phyloP scores from a whole-genome alignment of 176 grass and related monocot genomes.

The Ensete ventricosum region DNA sequence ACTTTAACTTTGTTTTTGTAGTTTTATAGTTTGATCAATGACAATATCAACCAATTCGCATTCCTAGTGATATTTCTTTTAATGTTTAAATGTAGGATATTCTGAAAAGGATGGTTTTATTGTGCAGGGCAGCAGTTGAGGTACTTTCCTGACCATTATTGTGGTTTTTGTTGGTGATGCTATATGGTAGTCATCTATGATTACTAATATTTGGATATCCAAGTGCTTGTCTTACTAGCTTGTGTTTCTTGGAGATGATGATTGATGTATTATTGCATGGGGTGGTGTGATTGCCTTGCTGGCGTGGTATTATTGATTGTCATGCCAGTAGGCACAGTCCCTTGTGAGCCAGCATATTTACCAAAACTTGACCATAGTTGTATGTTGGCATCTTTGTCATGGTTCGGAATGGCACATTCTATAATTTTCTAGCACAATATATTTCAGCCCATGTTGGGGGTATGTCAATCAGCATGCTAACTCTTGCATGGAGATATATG shows the following conservation, averaged over 20 bases:
- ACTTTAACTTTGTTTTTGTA: neutral
- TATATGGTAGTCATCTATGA: neutral
- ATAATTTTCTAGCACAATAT: too few species aligned
- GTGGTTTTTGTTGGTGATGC: neutral
- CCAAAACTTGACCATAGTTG: too few species aligned
- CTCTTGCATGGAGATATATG: neutral
- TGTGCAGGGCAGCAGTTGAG: conserved; percentile 92
- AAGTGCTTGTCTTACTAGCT: neutral
- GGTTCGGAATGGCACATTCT: too few species aligned
- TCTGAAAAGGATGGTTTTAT: conserved; percentile 75
- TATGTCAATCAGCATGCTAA: neutral
- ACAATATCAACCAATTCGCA: neutral
- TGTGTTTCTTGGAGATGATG: neutral
- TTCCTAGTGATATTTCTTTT: neutral
- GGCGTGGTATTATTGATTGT: too few species aligned
- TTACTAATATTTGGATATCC: neutral
- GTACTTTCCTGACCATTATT: conserved; percentile 36
- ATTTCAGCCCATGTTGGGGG: too few species aligned
- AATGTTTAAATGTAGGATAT: conserved; percentile 48
- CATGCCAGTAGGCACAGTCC: too few species aligned
- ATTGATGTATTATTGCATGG: too few species aligned
- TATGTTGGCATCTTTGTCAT: too few species aligned
- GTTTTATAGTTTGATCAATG: neutral
- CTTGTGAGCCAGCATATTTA: too few species aligned
- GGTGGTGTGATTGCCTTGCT: too few species aligned